Evolutionary conservation across 2,329 filamentous ascomycete species (phyloP).

Genomic region (Epichloe gansuensis): DNA sequence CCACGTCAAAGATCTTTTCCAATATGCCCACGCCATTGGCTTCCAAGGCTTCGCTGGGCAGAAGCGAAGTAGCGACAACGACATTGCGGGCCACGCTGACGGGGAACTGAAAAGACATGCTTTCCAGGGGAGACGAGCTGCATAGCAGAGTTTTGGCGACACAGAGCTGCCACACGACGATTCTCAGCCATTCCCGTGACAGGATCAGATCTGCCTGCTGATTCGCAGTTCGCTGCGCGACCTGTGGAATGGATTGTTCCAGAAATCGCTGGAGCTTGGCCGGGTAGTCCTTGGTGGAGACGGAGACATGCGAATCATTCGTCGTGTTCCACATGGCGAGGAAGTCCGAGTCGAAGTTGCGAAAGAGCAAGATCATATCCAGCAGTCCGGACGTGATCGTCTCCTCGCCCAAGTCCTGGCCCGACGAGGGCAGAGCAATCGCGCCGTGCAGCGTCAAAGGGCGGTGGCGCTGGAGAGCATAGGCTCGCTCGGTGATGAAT

Average conservation of each 20-base stretch:
- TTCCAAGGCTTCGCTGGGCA: constrained; percentile 16
- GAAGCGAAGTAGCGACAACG: constrained; percentile 10
- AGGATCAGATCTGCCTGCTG: constrained; percentile 16
- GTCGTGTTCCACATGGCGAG: constrained; percentile 16
- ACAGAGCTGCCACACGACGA: constrained; percentile 17
- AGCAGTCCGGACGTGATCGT: constrained; percentile 19
- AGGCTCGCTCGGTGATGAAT: constrained; percentile 21
- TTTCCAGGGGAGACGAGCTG: constrained; percentile 7
- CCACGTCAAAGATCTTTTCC: constrained; percentile 22
- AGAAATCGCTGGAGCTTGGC: constrained; percentile 8
- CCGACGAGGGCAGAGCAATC: constrained; percentile 12
- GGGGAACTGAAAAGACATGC: constrained; percentile 16
- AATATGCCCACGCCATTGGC: constrained; percentile 21
- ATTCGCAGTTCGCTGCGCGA: constrained; percentile 7
- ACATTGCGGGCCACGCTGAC: constrained; percentile 14
- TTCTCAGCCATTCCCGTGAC: constrained; percentile 16
- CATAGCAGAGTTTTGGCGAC: constrained; percentile 12
- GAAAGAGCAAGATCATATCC: constrained; percentile 17
- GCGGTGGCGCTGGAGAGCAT: constrained; percentile 18
- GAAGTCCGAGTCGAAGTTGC: constrained; percentile 16
- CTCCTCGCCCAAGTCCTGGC: constrained; percentile 11
- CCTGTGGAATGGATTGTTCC: constrained; percentile 2
- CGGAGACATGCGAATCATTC: background rate
- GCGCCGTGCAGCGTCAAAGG: constrained; percentile 15
- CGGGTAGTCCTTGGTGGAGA: constrained; percentile 4